phyloP scores from a whole-genome alignment of 768 basidiomycete species.

The Leccinum longicurvipes region DNA sequence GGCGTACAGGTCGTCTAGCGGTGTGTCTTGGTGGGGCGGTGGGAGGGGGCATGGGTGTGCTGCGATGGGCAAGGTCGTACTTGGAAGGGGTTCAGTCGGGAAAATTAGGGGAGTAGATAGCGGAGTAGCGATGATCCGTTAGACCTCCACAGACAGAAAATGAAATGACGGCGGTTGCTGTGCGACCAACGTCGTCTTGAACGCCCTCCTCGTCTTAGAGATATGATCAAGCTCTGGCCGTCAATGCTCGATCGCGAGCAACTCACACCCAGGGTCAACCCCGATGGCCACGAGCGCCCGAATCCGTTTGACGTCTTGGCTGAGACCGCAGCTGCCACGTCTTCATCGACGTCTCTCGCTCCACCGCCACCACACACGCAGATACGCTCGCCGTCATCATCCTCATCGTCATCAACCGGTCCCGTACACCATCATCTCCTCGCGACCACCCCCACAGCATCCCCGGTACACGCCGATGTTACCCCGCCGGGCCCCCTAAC shows the following conservation, averaged over 20 bases:
- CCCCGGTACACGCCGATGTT: constrained; percentile 31
- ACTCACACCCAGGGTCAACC: constrained; percentile 54
- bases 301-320: constrained; percentile 64
- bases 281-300: constrained; percentile 40
- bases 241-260: constrained; percentile 41
- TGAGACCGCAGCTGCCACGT: constrained; percentile 30
- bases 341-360: constrained; percentile 22
- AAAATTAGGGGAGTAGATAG: neutral
- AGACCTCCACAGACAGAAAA: constrained; percentile 12
- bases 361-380: neutral
- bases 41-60: constrained; percentile 50
- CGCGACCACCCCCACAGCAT: constrained; percentile 15
- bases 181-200: constrained; percentile 8
- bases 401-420: constrained; percentile 10
- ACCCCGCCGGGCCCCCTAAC: constrained; percentile 46
- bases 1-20: constrained; percentile 46
- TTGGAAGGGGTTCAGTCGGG: constrained; percentile 25
- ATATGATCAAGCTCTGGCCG: constrained; percentile 74
- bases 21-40: constrained; percentile 54
- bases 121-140: constrained; percentile 14
- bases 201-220: constrained; percentile 19
- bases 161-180: constrained; percentile 6
- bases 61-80: constrained; percentile 38
- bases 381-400: constrained; percentile 12
- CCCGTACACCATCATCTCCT: constrained; percentile 33